Evolutionary conservation across 2,329 filamentous ascomycete genomes (phyloP), one percentile per base, ranked within the genome.

Genomic region (Trichocomaceae sp.): DNA sequence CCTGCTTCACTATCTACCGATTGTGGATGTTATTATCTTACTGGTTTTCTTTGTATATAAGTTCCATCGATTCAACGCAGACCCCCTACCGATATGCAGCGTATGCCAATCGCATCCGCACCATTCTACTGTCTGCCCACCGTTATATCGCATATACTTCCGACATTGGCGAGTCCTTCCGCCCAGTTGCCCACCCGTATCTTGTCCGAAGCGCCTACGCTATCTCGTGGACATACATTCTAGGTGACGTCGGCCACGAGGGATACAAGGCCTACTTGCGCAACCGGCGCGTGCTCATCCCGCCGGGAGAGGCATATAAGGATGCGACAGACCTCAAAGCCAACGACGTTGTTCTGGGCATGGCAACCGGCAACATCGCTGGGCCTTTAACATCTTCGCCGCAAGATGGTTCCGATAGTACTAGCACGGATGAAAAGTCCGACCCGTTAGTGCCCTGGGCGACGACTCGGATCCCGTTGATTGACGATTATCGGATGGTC

Each of bases 121-220:
- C 91, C 7, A 88, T 97, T 61, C 83, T 99, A 65, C 77, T 91
- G 62, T 90, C 88, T 15, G 91, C 91, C 3, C 93, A 97, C 66
- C 86, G 93, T 65, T 99, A 99, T 67, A 90, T 99, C 48, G 93
- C 93, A 55, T 99, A 99, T 71, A 97, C 93, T 0, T 91, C 86
- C 19, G 92, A 97, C 66, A 92, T 99, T 60, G 93, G 93, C 69
- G 93, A 99, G 72, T 95, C 88, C 0, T 99, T 99, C 74, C 84
- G 93, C 1, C 93, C 93, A 0, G 81, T 99, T 39, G 91, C 92
- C 3, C 91, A 96, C 68, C 92, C 90, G 0, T 84, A 80, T 64
- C 74, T 95, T 2, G 87, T 99, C 10, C 83, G 86, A 57, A 78
- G 83, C 47, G 93, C 93, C 5, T 99, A 99, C 67, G 92, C 83